Conservation (phyloP, 176 grass and related monocot genomes). For the Dactylis glomerata region DNA sequence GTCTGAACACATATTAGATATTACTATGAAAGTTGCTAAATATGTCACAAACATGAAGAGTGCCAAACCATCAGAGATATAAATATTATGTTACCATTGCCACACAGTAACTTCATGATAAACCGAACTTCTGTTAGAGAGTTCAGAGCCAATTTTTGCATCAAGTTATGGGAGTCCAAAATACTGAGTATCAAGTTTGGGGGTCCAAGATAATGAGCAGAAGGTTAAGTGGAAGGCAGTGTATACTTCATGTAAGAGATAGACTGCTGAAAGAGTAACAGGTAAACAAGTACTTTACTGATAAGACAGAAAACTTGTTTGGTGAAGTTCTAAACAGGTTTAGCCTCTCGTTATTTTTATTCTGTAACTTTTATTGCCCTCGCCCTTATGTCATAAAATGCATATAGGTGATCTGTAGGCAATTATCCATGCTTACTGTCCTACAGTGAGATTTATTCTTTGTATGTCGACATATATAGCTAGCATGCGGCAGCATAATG, state of each 20-base stretch:
- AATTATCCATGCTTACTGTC: not conserved
- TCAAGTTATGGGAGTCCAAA: not conserved
- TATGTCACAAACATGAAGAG: not conserved
- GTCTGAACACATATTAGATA: not conserved
- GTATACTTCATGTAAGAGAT: not conserved
- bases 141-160: not conserved
- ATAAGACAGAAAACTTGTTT: not conserved
- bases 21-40: not conserved
- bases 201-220: not conserved
- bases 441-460: not conserved
- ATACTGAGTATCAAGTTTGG: not conserved
- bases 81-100: not conserved
- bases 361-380: not conserved
- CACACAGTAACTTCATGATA: not conserved
- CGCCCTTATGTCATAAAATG: not conserved
- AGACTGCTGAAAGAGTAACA: not conserved
- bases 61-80: not conserved
- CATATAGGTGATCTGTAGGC: not conserved
- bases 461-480: not conserved
- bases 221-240: not conserved
- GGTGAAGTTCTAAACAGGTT: not conserved
- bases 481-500: not conserved
- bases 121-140: not conserved
- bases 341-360: not conserved
- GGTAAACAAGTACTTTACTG: not conserved